These are phyloP conservation scores for Fusarium sp. DNA, from an alignment of 2,329 filamentous ascomycete species.

Conservation along the genomic window DNA sequence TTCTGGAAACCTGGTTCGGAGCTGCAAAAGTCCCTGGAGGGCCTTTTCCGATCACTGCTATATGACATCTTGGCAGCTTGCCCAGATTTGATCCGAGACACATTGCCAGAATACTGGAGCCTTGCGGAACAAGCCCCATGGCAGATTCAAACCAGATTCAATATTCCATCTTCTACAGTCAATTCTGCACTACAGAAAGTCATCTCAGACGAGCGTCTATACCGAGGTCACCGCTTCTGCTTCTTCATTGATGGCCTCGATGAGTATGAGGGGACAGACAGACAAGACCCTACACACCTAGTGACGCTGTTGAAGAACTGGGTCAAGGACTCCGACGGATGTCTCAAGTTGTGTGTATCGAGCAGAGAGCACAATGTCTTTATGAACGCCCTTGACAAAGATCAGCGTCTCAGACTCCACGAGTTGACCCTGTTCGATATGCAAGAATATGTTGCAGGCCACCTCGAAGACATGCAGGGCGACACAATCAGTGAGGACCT, in stretches of 20 bases:
- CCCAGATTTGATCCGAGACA: background rate
- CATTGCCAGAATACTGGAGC: background rate
- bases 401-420: background rate
- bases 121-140: background rate
- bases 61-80: background rate
- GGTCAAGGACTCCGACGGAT: background rate
- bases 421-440: constrained; percentile 6
- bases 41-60: background rate
- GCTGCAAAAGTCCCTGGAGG: background rate
- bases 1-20: constrained; percentile 6
- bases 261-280: background rate
- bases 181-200: background rate
- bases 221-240: background rate
- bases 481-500: background rate
- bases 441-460: background rate
- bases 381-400: background rate
- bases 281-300: background rate
- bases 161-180: background rate
- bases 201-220: background rate
- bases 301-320: background rate
- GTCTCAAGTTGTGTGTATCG: background rate
- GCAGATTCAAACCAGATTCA: background rate
- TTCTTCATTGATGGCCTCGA: constrained; percentile 8
- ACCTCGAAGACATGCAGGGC: background rate
- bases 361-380: constrained; percentile 9